Base-by-base conservation (phyloP, 495 filamentous ascomycete genomes). In the Tuber microsphaerosporum region DNA sequence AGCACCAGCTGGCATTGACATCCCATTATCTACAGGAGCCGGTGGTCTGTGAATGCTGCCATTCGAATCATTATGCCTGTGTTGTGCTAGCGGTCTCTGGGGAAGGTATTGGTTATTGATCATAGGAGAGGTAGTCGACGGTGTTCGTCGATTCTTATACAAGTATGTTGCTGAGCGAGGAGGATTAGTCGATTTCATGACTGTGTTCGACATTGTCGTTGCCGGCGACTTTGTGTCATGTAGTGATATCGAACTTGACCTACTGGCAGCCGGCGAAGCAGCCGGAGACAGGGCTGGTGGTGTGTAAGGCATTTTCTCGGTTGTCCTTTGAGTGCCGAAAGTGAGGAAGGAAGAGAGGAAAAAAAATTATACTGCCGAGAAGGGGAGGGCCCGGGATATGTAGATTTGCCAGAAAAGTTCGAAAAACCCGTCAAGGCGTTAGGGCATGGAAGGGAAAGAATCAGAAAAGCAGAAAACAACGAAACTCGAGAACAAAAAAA, bases 241-340 rank as follows among this genome's bases (percentile, higher is more conserved):
- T 43, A 80, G 51, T 70, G 81, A 82, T 75, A 83, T 83, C 37
- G 81, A 83, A 26, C 81, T 74, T 51, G 81, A 83, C 70, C 81
- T 75, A 70, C 81, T 83, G 45, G 88, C 83, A 81, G 90, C 86
- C 71, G 86, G 87, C 71, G 91, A 91, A 76, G 91, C 88, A 82
- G 90, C 88, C 86, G 92, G 93, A 82, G 93, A 94, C 86, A 91
- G 91, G 81, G 89, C 88, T 72, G 94, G 94, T 77, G 94, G 93
- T 84, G 94, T 97, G 88, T 97, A 97, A 87, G 94, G 94, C 94
- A 97, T 97, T 85, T 86, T 85, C 84, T 84, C 85, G 85, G 83
- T 85, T 87, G 85, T 84, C 85, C 83, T 79, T 78, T 82, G 79
- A 34, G 56, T 65, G 14, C 14, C 26, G 56, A 26, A 31, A 19